Evolutionary conservation across 208 protist species (phyloP).

Genomic region (Zelonia costaricensis): DNA sequence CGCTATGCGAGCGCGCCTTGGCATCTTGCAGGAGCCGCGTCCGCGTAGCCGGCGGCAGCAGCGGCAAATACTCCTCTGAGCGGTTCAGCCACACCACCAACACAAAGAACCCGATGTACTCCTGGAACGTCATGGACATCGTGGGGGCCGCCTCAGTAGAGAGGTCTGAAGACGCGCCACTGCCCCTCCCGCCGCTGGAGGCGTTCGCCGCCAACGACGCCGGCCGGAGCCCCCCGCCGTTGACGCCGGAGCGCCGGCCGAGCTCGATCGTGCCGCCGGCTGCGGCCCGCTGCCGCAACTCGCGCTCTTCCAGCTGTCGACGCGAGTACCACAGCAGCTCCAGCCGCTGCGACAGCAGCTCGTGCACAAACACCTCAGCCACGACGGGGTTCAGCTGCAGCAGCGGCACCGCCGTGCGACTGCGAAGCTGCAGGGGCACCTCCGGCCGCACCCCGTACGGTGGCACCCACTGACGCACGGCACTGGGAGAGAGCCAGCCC

Average conservation of each 20-base stretch:
- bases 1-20: not conserved
- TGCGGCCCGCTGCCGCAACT: not conserved
- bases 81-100: slow-evolving; percentile 55
- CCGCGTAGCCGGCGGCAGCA: slow-evolving; percentile 18
- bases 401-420: slow-evolving; percentile 22
- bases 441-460: slow-evolving; percentile 34
- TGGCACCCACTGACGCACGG: slow-evolving; percentile 33
- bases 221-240: too few relatives aligned
- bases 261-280: too few relatives aligned
- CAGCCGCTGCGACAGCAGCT: slow-evolving; percentile 57
- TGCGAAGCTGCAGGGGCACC: slow-evolving; percentile 60
- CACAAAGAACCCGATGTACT: slow-evolving; percentile 56
- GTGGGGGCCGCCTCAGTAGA: not conserved
- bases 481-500: slow-evolving; percentile 6
- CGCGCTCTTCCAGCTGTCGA: slow-evolving; percentile 13
- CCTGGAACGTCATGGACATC: slow-evolving; percentile 27
- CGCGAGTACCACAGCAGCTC: slow-evolving; percentile 29
- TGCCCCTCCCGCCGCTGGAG: not conserved
- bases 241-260: too few relatives aligned
- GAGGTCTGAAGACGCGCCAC: not conserved
- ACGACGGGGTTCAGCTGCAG: slow-evolving; percentile 60
- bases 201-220: not conserved
- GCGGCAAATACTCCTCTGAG: slow-evolving; percentile 19
- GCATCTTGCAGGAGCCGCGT: slow-evolving; percentile 9
- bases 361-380: slow-evolving; percentile 64